Evolutionary conservation across 768 basidiomycete genomes (phyloP).

Genomic region (Tricholoma hemisulphureum): DNA sequence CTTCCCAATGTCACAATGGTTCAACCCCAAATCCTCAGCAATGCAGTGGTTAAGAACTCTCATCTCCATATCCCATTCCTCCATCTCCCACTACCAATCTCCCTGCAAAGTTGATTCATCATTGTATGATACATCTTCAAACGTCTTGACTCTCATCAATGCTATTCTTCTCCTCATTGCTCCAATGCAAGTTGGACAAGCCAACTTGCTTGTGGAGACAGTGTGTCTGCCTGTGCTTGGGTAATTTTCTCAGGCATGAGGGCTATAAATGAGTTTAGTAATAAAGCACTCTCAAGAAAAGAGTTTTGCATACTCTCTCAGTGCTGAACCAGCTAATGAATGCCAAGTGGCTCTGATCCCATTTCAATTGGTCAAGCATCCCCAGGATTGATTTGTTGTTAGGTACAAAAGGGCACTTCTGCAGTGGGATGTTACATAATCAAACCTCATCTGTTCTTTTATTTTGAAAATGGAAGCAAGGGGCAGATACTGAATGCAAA

Average conservation of each 20-base stretch:
- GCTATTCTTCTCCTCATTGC: too few relatives aligned
- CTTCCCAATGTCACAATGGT: slow-evolving; percentile 6
- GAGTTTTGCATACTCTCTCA: too few relatives aligned
- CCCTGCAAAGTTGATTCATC: slow-evolving; percentile 29
- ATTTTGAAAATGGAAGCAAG: neutral
- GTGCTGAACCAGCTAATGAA: slow-evolving; percentile 77
- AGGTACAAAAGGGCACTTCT: slow-evolving; percentile 83
- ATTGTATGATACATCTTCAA: slow-evolving; percentile 25
- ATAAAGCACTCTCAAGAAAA: too few relatives aligned
- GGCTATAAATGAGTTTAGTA: too few relatives aligned
- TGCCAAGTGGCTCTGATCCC: slow-evolving; percentile 89
- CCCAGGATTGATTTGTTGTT: slow-evolving; percentile 82
- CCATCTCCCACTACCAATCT: slow-evolving; percentile 20
- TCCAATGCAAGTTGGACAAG: slow-evolving; percentile 67
- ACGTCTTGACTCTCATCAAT: too few relatives aligned
- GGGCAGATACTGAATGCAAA: slow-evolving; percentile 17
- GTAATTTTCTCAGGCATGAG: slow-evolving; percentile 77
- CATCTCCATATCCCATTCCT: slow-evolving; percentile 17
- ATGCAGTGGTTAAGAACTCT: slow-evolving; percentile 5
- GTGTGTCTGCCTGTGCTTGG: slow-evolving; percentile 76
- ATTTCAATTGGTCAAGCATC: slow-evolving; percentile 86
- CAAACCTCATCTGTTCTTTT: slow-evolving; percentile 67
- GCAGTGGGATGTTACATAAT: slow-evolving; percentile 77
- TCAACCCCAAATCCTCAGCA: slow-evolving; percentile 1
- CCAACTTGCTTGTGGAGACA: slow-evolving; percentile 73